These are phyloP conservation scores for Biscutella laevigata DNA, from an alignment of 441 rosid genomes.

Conservation along the genomic window DNA sequence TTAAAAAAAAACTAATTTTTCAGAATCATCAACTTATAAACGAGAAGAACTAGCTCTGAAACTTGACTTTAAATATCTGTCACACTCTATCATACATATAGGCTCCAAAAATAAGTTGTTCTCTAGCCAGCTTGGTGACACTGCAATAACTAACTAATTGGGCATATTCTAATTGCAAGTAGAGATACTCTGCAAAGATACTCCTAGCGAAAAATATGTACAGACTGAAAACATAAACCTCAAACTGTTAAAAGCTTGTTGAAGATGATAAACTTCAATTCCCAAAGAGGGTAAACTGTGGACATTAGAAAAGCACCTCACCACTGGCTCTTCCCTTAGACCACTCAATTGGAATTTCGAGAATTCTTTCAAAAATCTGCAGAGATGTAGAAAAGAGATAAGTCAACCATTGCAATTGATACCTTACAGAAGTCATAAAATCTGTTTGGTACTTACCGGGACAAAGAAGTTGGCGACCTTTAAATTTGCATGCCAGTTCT, in stretches of 20 bases:
- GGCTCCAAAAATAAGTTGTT: slow-evolving; percentile 9
- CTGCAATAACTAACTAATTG: slow-evolving; percentile 2
- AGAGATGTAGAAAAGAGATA: slow-evolving; percentile 23
- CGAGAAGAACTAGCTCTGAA: slow-evolving; percentile 1
- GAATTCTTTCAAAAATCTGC: slow-evolving; percentile 91
- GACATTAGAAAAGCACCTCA: slow-evolving; percentile 94
- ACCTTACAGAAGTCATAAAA: slow-evolving; percentile 5
- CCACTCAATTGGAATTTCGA: slow-evolving; percentile 88
- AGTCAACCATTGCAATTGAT: slow-evolving; percentile 20
- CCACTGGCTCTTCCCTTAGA: slow-evolving; percentile 95
- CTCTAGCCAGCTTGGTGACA: neutral
- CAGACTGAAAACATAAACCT: neutral
- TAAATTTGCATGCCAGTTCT: slow-evolving; percentile 95
- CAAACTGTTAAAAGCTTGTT: neutral
- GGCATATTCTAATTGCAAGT: neutral
- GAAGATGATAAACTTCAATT: slow-evolving; percentile 1
- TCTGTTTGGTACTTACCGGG: slow-evolving; percentile 67
- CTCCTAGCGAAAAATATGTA: neutral
- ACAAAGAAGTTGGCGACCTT: slow-evolving; percentile 76
- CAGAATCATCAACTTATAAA: slow-evolving; percentile 8
- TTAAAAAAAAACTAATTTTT: neutral
- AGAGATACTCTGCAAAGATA: slow-evolving; percentile 1
- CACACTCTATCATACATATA: neutral
- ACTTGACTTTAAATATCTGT: neutral
- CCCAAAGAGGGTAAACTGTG: slow-evolving; percentile 14